Base-by-base conservation (phyloP, 441 rosid genomes). In the Erodium trifolium region DNA sequence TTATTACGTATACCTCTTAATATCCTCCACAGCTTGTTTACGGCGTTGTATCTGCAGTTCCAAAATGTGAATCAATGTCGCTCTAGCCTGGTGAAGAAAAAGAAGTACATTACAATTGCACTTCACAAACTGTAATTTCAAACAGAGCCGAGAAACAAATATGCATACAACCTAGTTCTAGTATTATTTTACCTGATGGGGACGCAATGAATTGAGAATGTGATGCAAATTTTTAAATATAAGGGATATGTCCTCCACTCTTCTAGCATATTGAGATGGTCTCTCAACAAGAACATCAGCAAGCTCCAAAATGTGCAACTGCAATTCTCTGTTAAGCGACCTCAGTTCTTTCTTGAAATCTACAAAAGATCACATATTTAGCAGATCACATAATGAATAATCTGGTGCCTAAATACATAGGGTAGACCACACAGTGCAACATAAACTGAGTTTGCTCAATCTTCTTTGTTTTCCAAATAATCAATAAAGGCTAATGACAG, bases 251-350 rank as follows among this genome's bases (percentile, higher is more conserved):
- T 93, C 96, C 78, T 91, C 97, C 60, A 89, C 93, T 75, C 93
- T 83, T 83, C 96, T 86, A 4, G 97, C 99, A 70, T 91, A 93
- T 70, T 91, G 96, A 62, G 99, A 91, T 11, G 97, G 97, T 62
- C 97, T 88, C 73, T 91, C 99, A 71, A 93, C 92, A 77, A 89
- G 97, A 74, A 88, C 91, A 82, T 93, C 99, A 66, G 96, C 89
- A 68, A 93, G 95, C 79, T 89, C 96, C 82, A 93, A 70, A 69
- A 91, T 85, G 72, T 93, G 96, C 71, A 93, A 84, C 77, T 93
- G 97, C 71, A 93, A 70, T 68, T 93, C 97, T 75, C 99, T 82
- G 75, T 89, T 93, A 60, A 93, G 80, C 0, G 88, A 80, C 70
- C 89, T 78, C 47, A 93, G 77, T 71, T 86, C 97, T 68, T 91